Evolutionary conservation across 192 early-diverging fungal genomes (phyloP), one percentile per base, ranked within the genome.

Genomic region (Rhizophagus clarus): DNA sequence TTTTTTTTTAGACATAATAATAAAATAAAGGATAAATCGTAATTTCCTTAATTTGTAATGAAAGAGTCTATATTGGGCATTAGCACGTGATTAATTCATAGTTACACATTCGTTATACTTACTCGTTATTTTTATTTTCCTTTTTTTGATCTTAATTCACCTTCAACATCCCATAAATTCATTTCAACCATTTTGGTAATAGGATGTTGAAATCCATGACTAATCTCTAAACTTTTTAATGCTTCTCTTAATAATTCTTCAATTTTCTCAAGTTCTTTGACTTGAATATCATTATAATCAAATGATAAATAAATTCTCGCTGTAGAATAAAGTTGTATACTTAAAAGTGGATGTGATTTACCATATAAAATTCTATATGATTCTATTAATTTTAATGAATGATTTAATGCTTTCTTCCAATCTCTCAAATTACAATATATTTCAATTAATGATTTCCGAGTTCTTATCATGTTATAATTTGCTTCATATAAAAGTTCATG

Each of bases 301-400:
- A 64, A 29, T 11, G 17, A 77, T 26, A 77, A 40, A 32, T 78
- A 29, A 40, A 80, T 80, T 32, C 60, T 77, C 7, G 73, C 79
- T 4, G 60, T 61, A 15, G 47, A 29, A n/a, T 61, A 51, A 9
- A 64, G 7, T 49, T 74, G 79, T 11, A 80, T 37, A 15, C 72
- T 73, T 32, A 76, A 28, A 22, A 76, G 8, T 24, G 79, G 79
- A 76, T 80, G 72, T 14, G 10, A 47, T 74, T 49, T 24, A 61
- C 74, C 4, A 45, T 31, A 80, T 32, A 80, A 26, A 15, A 34
- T 32, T 22, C 37, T 24, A 75, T 80, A 80, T 32, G 24, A 24
- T 12, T 76, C 37, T 10, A 63, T 28, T 26, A 80, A 26, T 42
- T 37, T n/a, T 3, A 37, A 31, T 42, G 79, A 49, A 75, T 80